Evolutionary conservation across 75 land plant species (phyloP).

Genomic region (Larix kaempferi): DNA sequence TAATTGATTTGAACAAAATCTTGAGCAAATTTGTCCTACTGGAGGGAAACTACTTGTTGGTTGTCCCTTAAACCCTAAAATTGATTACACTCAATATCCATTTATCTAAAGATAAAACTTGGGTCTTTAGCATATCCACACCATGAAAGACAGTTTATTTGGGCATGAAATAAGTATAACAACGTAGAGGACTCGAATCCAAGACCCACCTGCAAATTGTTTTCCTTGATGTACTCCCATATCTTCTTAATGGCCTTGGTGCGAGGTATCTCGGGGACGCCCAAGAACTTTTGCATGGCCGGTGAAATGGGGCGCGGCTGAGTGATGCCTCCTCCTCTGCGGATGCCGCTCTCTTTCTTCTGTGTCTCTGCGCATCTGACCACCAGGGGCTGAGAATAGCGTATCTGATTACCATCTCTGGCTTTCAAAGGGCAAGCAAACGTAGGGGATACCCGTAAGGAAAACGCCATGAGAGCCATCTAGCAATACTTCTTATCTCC

Average conservation of each 20-base stretch:
- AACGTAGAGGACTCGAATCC: neutral
- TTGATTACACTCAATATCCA: no score
- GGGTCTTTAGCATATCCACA: no score
- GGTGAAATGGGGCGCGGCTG: constrained; percentile 48
- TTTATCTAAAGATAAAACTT: no score
- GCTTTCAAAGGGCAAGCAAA: neutral
- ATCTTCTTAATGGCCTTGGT: constrained; percentile 69
- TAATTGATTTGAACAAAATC: no score
- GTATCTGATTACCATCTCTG: neutral
- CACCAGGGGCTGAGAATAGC: neutral
- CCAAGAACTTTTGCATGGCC: constrained; percentile 60
- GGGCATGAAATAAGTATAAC: no score
- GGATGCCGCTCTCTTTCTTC: constrained; percentile 9
- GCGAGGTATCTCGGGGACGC: constrained; percentile 62
- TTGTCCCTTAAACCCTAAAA: no score
- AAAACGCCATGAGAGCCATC: constrained; percentile 7
- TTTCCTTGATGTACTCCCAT: constrained; percentile 74
- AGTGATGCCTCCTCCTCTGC: constrained; percentile 50
- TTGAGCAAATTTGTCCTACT: no score
- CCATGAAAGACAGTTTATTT: no score
- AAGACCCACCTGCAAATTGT: constrained; percentile 63
- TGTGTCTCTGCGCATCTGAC: constrained; percentile 14
- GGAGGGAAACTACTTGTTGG: no score
- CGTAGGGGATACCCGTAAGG: neutral
- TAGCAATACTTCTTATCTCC: neutral